Conservation (phyloP, 805 yeast species). For the Saccharomycopsis sp. region DNA sequence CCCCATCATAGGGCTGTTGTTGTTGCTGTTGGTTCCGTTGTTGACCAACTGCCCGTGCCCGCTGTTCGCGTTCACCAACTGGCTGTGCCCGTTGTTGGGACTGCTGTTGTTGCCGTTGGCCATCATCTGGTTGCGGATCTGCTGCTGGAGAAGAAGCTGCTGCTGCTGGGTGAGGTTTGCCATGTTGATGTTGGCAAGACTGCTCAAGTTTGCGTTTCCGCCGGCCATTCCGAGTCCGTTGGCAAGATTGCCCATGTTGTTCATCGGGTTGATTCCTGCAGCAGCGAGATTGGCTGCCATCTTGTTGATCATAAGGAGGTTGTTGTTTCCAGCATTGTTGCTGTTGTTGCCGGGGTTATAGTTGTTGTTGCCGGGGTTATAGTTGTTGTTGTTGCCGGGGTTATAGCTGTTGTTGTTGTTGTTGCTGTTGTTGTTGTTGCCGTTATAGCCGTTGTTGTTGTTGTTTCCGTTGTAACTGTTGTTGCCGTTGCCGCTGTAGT, state of each 20-base stretch:
- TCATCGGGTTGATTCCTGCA: neutral
- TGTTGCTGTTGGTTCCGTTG: conserved; percentile 6
- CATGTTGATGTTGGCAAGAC: neutral
- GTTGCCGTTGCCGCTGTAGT: neutral
- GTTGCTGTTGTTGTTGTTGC: neutral
- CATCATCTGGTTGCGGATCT: neutral
- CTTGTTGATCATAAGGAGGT: neutral
- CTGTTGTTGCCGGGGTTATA: neutral
- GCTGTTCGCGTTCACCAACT: conserved; percentile 5
- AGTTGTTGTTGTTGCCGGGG: neutral
- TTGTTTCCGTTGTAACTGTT: conserved; percentile 4
- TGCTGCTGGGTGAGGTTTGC: neutral
- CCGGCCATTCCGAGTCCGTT: neutral
- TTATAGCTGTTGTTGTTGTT: neutral
- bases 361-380: neutral
- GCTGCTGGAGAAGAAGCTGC: neutral
- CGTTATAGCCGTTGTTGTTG: conserved; percentile 4
- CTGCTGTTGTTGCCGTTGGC: conserved; percentile 2
- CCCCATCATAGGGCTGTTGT: conserved; percentile 2
- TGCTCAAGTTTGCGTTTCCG: neutral
- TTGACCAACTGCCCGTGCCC: neutral
- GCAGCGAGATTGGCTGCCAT: neutral
- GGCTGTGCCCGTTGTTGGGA: neutral
- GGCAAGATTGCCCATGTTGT: neutral
- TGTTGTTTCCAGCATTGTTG: neutral